phyloP scores from a whole-genome alignment of 768 basidiomycete genomes.

The Mycena galericulata region DNA sequence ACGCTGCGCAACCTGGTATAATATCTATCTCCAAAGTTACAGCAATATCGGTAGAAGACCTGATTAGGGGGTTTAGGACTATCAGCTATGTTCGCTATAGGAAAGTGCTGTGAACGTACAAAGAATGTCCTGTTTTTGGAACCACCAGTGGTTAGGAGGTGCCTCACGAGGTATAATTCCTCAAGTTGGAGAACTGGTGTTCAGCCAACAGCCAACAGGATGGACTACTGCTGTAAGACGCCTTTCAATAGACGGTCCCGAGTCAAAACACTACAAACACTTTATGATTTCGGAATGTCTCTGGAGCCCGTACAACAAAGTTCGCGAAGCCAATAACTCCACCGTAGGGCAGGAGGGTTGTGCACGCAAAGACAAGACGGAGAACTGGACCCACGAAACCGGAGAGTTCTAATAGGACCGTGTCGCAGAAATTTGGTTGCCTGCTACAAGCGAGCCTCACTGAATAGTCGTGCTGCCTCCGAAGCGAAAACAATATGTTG shows the following conservation, averaged over 20 bases:
- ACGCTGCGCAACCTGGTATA: not conserved
- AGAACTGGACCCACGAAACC: not conserved
- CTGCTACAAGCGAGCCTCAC: conserved; percentile 20
- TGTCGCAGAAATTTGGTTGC: conserved; percentile 9
- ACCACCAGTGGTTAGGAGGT: not conserved
- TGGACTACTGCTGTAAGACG: not conserved
- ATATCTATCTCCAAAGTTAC: conserved; percentile 6
- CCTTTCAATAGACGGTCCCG: conserved; percentile 4
- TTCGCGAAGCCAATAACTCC: conserved; percentile 12
- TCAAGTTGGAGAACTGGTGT: not conserved
- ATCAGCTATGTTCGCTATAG: conserved; percentile 12
- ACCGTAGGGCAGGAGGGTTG: conserved; percentile 5
- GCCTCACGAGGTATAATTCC: not conserved
- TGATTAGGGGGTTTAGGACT: not conserved
- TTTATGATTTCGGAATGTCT: conserved; percentile 12
- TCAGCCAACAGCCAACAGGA: conserved; percentile 13
- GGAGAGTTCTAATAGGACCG: conserved; percentile 20
- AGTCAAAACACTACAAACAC: not conserved
- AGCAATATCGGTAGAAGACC: not conserved
- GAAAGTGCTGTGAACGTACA: conserved; percentile 17
- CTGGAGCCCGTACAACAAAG: conserved; percentile 10
- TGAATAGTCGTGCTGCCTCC: conserved; percentile 21
- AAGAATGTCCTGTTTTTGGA: not conserved
- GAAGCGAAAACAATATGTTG: conserved; percentile 2
- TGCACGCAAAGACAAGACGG: not conserved